Evolutionary conservation across 2,329 filamentous ascomycete species (phyloP).

Genomic region (Lanzia echinophila): DNA sequence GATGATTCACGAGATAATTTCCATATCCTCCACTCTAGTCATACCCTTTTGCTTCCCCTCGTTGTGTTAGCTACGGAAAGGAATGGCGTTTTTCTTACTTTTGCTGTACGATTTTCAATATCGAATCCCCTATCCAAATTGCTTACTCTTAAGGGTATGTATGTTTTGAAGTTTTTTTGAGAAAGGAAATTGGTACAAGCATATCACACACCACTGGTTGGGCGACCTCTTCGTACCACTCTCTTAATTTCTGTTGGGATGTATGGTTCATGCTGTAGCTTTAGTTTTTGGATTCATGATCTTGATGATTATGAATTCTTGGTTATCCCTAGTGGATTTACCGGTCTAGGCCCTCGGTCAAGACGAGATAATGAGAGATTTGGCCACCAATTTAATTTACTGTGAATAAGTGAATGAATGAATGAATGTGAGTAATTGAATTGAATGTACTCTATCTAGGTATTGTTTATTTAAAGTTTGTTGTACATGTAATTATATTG

Average conservation of each 20-base stretch:
- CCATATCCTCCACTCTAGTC: constrained; percentile 30
- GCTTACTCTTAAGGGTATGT: neutral
- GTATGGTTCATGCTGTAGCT: constrained; percentile 29
- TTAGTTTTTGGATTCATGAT: constrained; percentile 27
- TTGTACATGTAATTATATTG: too few species aligned
- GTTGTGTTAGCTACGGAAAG: constrained; percentile 26
- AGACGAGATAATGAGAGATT: constrained; percentile 31
- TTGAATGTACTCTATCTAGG: too few species aligned
- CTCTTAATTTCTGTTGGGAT: constrained; percentile 30
- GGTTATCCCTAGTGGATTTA: constrained; percentile 26
- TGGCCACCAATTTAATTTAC: too few species aligned
- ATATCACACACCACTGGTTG: constrained; percentile 24
- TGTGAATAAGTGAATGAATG: too few species aligned
- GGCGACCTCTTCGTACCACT: constrained; percentile 29
- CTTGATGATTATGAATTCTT: constrained; percentile 29
- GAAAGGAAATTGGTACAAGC: constrained; percentile 6
- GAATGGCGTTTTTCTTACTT: constrained; percentile 28
- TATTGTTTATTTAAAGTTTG: too few species aligned
- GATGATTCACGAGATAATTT: constrained; percentile 7
- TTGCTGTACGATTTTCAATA: constrained; percentile 18
- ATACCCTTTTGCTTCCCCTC: constrained; percentile 29
- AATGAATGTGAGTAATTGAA: too few species aligned
- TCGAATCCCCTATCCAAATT: neutral
- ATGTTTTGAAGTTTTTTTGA: constrained; percentile 10
- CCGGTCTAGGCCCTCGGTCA: constrained; percentile 28